Conservation (phyloP, 148 eudicot species). For the Rhododendron williamsianum region DNA sequence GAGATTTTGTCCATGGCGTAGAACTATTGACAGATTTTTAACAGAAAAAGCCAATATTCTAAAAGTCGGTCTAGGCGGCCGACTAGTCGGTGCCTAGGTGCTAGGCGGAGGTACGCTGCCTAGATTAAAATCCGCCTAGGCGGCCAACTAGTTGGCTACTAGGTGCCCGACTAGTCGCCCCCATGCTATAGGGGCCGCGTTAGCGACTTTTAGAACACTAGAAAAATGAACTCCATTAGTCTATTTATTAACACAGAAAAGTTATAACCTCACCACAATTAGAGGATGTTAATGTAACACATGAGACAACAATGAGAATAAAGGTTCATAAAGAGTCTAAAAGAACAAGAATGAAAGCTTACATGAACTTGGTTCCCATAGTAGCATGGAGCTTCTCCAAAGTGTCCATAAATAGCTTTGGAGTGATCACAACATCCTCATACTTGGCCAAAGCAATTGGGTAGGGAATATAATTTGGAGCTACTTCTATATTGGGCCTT, state of each 20-base stretch:
- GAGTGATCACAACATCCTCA: slow-evolving; percentile 55
- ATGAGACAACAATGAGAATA: background rate
- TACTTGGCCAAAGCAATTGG: slow-evolving; percentile 65
- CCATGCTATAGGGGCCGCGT: too few relatives aligned
- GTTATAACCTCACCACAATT: background rate
- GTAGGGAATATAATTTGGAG: slow-evolving; percentile 35
- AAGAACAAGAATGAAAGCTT: slow-evolving; percentile 3
- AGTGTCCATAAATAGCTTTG: slow-evolving; percentile 60
- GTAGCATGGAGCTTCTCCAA: slow-evolving; percentile 68
- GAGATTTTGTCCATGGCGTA: background rate
- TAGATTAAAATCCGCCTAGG: too few relatives aligned
- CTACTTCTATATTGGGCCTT: slow-evolving; percentile 15
- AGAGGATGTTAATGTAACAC: background rate
- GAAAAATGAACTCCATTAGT: background rate
- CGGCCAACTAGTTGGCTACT: too few relatives aligned
- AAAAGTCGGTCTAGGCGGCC: too few relatives aligned
- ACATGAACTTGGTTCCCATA: slow-evolving; percentile 95
- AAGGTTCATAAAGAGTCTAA: background rate
- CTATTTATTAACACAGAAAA: background rate
- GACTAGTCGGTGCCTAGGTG: too few relatives aligned
- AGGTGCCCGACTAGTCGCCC: too few relatives aligned
- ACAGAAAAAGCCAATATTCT: background rate
- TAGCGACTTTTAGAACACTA: too few relatives aligned
- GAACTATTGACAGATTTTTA: background rate
- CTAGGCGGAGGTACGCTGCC: too few relatives aligned